Base-by-base conservation (phyloP, 345 rosid genomes). In the Raphanus raphanistrum region DNA sequence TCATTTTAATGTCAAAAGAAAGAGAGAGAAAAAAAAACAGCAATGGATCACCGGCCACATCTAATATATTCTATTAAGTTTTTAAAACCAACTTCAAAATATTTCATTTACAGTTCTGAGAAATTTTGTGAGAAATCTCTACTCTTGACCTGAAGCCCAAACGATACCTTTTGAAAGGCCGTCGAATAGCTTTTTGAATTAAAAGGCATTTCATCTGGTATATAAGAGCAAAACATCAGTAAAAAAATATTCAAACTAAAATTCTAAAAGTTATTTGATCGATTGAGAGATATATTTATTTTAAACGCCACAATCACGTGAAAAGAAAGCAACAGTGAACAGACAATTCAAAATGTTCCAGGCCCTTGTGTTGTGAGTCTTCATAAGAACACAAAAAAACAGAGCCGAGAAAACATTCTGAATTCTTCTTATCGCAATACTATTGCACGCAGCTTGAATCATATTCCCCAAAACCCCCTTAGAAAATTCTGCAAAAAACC, bases 401-500 rank as follows among this genome's bases (percentile, higher is more conserved):
- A 60, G 74, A 45, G 17, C 29, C 13, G 62, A 75, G 26, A 31
- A 7, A 52, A 15, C 63, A 62, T 41, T 68, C 59, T 69, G 71
- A 61, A 41, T 13, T 69, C 63, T 43, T 52, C 45, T 21, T 75
- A 38, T 28, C 60, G 63, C 62, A 70, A 36, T 45, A 75, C 64
- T 52, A 29, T 50, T 73, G 38, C 41, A 1, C 35, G 45, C 68
- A 57, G 15, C 41, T 61, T 59, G 35, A 52, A 76, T 36, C 43
- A 70, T 52, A 16, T 63, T 52, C 26, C 59, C 75, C 8, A 63
- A 69, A 76, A 69, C 33, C 75, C 80, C 28, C 25, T 62, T 12
- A 11, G 75, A 76, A 70, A 69, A 48, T 69, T 76, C 74, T 62
- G 38, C 63, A 69, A 61, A 61, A 76, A 50, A 43, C 74, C 32